Conservation (phyloP, 176 grass and related monocot genomes). For the Guadua angustifolia region DNA sequence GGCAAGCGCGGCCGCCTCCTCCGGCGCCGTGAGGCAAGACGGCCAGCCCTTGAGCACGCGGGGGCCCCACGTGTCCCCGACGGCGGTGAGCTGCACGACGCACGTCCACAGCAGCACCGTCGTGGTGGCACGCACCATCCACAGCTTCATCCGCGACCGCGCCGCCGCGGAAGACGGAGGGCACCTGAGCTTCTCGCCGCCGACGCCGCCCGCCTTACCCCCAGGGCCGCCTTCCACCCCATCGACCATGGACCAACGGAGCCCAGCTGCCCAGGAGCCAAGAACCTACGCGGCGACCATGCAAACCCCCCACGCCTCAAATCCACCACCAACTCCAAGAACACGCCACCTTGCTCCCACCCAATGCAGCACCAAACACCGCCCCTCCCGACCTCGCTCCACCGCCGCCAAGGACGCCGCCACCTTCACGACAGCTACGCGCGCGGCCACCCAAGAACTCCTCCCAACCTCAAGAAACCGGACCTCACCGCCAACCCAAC, state of each 20-base stretch:
- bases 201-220: constrained; percentile 34
- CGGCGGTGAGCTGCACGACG: constrained; percentile 74
- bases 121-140: constrained; percentile 66
- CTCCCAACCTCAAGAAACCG: neutral
- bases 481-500: neutral
- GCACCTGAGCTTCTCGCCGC: constrained; percentile 54
- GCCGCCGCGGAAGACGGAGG: constrained; percentile 42
- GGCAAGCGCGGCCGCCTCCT: constrained; percentile 8
- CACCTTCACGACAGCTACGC: neutral
- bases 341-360: neutral
- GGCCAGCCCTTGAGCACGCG: constrained; percentile 79
- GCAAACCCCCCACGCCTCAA: neutral
- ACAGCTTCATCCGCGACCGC: constrained; percentile 72
- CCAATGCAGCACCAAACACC: constrained; percentile 33
- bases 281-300: neutral
- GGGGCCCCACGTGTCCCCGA: constrained; percentile 75
- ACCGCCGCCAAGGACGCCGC: neutral
- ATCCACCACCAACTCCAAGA: neutral
- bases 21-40: constrained; percentile 60
- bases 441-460: neutral
- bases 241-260: constrained; percentile 48
- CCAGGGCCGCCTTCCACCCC: constrained; percentile 52
- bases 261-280: too few relatives aligned
- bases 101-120: constrained; percentile 75
- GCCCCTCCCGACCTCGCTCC: neutral